A percentile compares a stretch with the other conserved stretches of the same genome.
Evolutionary conservation across 2,329 filamentous ascomycete genomes (phyloP).

Genomic region (Ceratocystis albifundus): DNA sequence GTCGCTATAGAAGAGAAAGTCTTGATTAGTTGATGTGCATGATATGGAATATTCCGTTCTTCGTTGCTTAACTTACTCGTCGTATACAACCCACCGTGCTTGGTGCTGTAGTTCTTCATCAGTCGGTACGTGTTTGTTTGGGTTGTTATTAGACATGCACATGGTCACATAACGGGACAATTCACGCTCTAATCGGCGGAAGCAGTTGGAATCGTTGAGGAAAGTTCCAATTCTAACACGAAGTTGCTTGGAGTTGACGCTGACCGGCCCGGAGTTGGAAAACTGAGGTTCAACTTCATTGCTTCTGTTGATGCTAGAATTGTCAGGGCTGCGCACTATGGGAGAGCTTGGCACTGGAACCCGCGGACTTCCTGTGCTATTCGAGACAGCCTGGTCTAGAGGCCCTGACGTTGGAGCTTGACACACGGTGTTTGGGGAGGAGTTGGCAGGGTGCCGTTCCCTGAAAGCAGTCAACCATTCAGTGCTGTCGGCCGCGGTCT

Average conservation of each 20-base stretch:
- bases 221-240: constrained; percentile 31
- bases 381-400: neutral
- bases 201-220: constrained; percentile 50
- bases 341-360: neutral
- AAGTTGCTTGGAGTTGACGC: neutral
- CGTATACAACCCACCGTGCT: constrained; percentile 51
- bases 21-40: neutral
- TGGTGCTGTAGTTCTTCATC: constrained; percentile 55
- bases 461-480: constrained; percentile 45
- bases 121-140: constrained; percentile 45
- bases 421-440: neutral
- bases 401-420: neutral
- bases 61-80: constrained; percentile 38
- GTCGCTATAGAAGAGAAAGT: constrained; percentile 33
- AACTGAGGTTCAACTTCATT: neutral
- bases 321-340: neutral
- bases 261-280: neutral
- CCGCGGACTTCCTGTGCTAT: neutral
- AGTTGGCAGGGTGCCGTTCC: constrained; percentile 32
- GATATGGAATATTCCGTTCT: neutral
- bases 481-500: constrained; percentile 47
- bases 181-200: constrained; percentile 43
- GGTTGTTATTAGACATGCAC: constrained; percentile 49
- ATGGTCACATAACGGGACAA: constrained; percentile 42
- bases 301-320: neutral